These are phyloP conservation scores for Microbotryum silenes-acaulis DNA, from an alignment of 1,284 basidiomycete species.

Conservation along the genomic window DNA sequence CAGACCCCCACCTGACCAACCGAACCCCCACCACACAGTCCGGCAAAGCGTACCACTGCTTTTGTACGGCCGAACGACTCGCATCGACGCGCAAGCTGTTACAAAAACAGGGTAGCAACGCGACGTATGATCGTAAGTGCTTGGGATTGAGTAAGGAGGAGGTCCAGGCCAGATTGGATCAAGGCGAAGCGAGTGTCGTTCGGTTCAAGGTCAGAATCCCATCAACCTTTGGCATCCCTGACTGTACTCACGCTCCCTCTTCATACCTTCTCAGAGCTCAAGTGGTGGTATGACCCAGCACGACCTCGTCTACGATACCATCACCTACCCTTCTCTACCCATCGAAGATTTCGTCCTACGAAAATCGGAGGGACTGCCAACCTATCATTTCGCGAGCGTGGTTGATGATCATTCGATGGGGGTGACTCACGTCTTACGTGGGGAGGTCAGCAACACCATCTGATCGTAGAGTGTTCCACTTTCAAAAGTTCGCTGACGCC, in stretches of 20 bases:
- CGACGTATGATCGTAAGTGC: slow-evolving; percentile 77
- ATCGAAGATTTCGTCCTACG: slow-evolving; percentile 84
- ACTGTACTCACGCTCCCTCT: slow-evolving; percentile 35
- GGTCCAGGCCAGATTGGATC: slow-evolving; percentile 59
- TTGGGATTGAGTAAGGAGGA: slow-evolving; percentile 79
- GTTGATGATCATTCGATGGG: slow-evolving; percentile 95
- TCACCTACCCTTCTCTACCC: slow-evolving; percentile 50
- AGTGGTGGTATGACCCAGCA: slow-evolving; percentile 27
- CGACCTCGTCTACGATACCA: slow-evolving; percentile 68
- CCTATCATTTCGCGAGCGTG: slow-evolving; percentile 92
- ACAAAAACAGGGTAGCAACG: slow-evolving; percentile 60
- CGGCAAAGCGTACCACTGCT: slow-evolving; percentile 88
- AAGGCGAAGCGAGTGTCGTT: slow-evolving; percentile 72
- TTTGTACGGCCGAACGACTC: slow-evolving; percentile 69
- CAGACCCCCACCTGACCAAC: neutral
- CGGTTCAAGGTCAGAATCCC: slow-evolving; percentile 64
- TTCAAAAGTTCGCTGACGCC: neutral
- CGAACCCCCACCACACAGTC: slow-evolving; percentile 29
- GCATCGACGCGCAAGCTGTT: slow-evolving; percentile 59
- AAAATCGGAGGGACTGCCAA: slow-evolving; percentile 88
- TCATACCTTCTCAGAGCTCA: slow-evolving; percentile 14
- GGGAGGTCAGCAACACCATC: slow-evolving; percentile 59
- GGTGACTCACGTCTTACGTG: slow-evolving; percentile 88
- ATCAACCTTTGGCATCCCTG: neutral
- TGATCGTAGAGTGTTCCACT: neutral